Conservation (phyloP, 306 rosid genomes). For the Morella rubra region DNA sequence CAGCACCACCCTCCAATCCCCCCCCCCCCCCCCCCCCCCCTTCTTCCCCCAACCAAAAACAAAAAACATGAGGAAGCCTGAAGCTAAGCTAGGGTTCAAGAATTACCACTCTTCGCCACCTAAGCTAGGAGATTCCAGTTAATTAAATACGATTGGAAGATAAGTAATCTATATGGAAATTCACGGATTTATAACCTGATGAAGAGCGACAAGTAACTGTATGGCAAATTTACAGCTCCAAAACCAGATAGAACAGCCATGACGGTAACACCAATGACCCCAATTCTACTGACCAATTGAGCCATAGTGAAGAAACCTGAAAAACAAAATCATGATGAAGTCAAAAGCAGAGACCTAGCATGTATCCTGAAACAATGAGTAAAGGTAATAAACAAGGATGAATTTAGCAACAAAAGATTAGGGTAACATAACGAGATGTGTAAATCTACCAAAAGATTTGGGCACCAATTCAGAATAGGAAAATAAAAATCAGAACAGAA, state of each 20-base stretch:
- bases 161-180: too few relatives aligned
- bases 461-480: background rate
- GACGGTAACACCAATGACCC: constrained; percentile 92
- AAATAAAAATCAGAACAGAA: background rate
- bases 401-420: background rate
- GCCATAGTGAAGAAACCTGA: constrained; percentile 90
- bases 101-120: background rate
- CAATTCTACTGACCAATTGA: constrained; percentile 95
- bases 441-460: background rate
- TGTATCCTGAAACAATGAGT: too few relatives aligned
- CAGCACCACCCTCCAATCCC: background rate
- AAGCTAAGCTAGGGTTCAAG: background rate
- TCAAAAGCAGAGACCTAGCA: background rate
- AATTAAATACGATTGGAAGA: background rate
- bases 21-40: too few relatives aligned
- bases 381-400: background rate
- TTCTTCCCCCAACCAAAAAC: too few relatives aligned
- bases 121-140: background rate
- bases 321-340: background rate
- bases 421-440: background rate
- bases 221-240: constrained; percentile 95
- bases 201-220: constrained; percentile 89
- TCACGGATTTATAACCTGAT: constrained; percentile 45
- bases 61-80: background rate
- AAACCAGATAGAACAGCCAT: constrained; percentile 96